A percentile compares a stretch with the other conserved stretches of the same genome.
Conservation (phyloP, 176 grass and related monocot species). For the Musa troglodytarum region DNA sequence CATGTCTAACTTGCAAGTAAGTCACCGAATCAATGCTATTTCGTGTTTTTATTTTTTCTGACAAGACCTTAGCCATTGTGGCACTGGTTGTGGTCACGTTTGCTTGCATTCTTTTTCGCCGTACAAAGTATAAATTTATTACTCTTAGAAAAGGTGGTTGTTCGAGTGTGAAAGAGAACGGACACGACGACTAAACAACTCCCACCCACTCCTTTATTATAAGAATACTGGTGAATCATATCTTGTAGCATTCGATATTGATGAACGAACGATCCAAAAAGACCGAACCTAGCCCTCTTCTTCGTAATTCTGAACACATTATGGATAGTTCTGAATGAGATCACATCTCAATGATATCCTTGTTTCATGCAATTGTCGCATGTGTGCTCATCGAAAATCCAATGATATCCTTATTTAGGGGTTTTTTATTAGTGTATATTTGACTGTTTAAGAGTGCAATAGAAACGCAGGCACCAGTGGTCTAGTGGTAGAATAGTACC, state of each 20-base stretch:
- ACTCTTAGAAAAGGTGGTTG: background rate
- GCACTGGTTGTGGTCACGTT: background rate
- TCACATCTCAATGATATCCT: too few species aligned
- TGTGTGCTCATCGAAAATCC: too few species aligned
- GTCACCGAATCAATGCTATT: background rate
- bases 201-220: conserved; percentile 3
- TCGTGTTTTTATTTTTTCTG: background rate
- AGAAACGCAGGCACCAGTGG: conserved; percentile 23
- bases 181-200: conserved; percentile 5
- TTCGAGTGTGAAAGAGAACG: background rate
- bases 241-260: background rate
- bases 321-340: too few species aligned
- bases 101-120: background rate
- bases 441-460: fast-evolving
- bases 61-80: background rate
- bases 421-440: too few species aligned
- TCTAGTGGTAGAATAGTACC: conserved; percentile 74
- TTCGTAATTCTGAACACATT: too few species aligned
- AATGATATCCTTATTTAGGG: too few species aligned
- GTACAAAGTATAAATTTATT: background rate
- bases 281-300: background rate
- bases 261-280: background rate
- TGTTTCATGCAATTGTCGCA: too few species aligned
- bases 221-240: background rate
- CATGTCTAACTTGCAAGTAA: background rate